These are phyloP conservation scores for Xylariaceae sp. DNA, from an alignment of 2,329 filamentous ascomycete genomes.

Conservation along the genomic window DNA sequence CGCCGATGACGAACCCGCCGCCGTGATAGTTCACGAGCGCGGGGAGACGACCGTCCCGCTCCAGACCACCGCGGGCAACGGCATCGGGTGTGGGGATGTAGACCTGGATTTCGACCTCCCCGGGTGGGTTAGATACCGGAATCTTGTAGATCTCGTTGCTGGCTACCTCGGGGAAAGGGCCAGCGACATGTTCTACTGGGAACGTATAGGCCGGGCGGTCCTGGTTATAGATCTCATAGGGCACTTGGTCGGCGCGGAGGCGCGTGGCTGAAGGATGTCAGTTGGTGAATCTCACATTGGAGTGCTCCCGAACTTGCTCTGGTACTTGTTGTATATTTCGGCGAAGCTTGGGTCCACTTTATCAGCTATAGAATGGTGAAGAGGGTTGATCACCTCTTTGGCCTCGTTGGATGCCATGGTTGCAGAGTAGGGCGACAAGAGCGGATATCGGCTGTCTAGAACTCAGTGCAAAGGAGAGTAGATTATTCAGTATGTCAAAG, in stretches of 20 bases:
- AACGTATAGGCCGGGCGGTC: conserved; percentile 21
- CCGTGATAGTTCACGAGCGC: conserved; percentile 29
- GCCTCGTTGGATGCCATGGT: conserved; percentile 19
- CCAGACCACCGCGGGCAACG: conserved; percentile 11
- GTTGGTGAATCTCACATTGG: background rate
- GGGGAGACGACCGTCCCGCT: conserved; percentile 33
- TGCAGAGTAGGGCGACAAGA: no score
- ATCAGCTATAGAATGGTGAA: conserved; percentile 41
- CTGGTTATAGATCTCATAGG: conserved; percentile 23
- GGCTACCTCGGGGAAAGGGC: conserved; percentile 13
- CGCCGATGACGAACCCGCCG: conserved; percentile 1
- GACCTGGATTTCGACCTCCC: conserved; percentile 34
- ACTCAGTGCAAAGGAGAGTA: no score
- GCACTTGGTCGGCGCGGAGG: conserved; percentile 23
- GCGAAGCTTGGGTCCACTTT: conserved; percentile 43
- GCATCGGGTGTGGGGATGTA: conserved; percentile 37
- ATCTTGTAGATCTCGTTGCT: conserved; percentile 20
- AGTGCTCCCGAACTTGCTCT: conserved; percentile 22
- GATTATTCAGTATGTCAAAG: no score
- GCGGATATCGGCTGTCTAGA: no score
- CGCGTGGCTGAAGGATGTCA: conserved; percentile 20
- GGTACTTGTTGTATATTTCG: conserved; percentile 38
- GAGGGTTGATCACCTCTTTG: conserved; percentile 35
- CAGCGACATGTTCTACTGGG: conserved; percentile 16
- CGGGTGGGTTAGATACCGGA: conserved; percentile 16